Base-by-base conservation (phyloP, 1,284 basidiomycete genomes). In the Hemileia vastatrix region DNA sequence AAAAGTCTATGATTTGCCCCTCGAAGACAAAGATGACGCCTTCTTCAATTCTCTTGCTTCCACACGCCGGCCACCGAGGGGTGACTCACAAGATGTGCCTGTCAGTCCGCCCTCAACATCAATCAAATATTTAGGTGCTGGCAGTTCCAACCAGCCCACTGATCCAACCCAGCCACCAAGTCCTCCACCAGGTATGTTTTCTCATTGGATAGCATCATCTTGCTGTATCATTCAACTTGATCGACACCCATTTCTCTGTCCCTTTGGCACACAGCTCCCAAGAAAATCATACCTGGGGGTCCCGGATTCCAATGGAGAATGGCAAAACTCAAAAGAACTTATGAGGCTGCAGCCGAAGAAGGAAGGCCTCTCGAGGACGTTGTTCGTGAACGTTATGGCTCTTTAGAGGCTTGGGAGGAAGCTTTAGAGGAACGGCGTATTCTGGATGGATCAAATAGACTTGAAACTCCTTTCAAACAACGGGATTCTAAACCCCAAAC, bases 321-420 rank as follows among this genome's bases (percentile, higher is more conserved):
- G 32, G 51, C 33, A 43, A 63, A 63, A 43, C 45, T 63, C 6
- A 63, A 45, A 18, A 27, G 60, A 27, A 63, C 60, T 19, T 63
- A 44, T 31, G 60, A 63, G 11, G 47, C 60, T 9, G 60, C 60
- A 9, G 4, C 24, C 24, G 60, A 63, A 13, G 60, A 63, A 44
- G 56, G 51, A n/a, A 40, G 60, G 11, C 47, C 54, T 9, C 36
- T 63, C 13, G 60, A 63, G 44, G 33, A 92, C 58, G 83, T 97
- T 21, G 94, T 88, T 0, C 69, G 90, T 24, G 94, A 97, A 66
- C 83, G 91, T 5, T 95, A 93, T 71, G 89, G 87, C 15, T 84
- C 84, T 0, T 74, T 93, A 49, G 84, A 87, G 48, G 87, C 87
- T 3, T 98, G 91, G 71, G 83, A 90, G 65, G 89, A 93, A 69